phyloP scores from a whole-genome alignment of 169 alveolate species.

The Plasmodium ovale region DNA sequence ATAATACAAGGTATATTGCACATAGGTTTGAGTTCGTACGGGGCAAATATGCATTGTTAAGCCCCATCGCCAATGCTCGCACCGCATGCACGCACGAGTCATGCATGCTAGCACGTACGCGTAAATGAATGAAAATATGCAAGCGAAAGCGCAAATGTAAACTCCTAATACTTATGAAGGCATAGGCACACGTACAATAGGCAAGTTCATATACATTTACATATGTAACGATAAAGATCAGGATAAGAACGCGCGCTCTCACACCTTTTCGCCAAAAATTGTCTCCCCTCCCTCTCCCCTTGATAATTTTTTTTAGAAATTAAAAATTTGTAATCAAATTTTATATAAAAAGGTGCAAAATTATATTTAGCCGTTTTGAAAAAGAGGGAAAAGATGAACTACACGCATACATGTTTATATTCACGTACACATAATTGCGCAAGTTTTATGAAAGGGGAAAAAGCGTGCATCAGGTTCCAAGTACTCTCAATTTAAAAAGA shows the following conservation, averaged over 20 bases:
- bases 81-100: not conserved
- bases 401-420: not conserved
- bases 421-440: not conserved
- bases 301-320: slow-evolving; percentile 41
- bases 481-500: too few species aligned
- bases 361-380: slow-evolving; percentile 2
- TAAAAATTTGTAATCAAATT: slow-evolving; percentile 25
- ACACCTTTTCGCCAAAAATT: not conserved
- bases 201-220: not conserved
- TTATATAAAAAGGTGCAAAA: slow-evolving; percentile 22
- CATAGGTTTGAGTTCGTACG: not conserved
- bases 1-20: slow-evolving; percentile 47
- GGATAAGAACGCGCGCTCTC: too few species aligned
- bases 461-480: too few species aligned
- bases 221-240: too few species aligned
- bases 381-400: slow-evolving; percentile 12
- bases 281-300: not conserved
- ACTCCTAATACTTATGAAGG: too few species aligned
- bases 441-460: too few species aligned
- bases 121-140: too few species aligned
- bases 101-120: not conserved
- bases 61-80: too few species aligned
- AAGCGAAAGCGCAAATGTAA: too few species aligned
- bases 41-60: too few species aligned
- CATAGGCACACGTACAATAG: not conserved